Conservation (phyloP, 1,284 basidiomycete species). For the Ceratobasidium sp. region DNA sequence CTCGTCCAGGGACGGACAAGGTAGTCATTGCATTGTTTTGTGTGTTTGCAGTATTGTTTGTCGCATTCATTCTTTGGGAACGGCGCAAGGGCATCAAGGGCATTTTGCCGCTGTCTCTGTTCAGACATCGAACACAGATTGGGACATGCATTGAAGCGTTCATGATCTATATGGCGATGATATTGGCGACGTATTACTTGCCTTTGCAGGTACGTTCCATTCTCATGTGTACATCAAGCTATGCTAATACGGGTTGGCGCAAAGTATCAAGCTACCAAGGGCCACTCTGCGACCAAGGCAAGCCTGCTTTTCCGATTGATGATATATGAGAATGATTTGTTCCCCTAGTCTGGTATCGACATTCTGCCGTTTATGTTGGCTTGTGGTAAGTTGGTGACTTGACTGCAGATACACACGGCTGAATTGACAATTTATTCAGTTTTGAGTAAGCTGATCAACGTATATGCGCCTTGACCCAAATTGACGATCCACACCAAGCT, state of each 20-base stretch:
- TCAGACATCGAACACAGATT: constrained; percentile 45
- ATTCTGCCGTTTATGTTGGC: constrained; percentile 54
- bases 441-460: constrained; percentile 8
- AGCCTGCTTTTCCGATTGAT: background rate
- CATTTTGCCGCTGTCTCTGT: constrained; percentile 46
- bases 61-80: constrained; percentile 51
- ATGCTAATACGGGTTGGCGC: background rate
- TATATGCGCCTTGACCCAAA: background rate
- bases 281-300: constrained; percentile 47
- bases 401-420: background rate
- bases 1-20: constrained; percentile 42
- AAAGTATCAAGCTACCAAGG: constrained; percentile 49
- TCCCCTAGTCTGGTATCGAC: constrained; percentile 51
- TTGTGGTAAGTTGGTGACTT: constrained; percentile 31
- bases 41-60: constrained; percentile 49
- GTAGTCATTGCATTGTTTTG: constrained; percentile 43
- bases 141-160: constrained; percentile 44
- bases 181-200: constrained; percentile 45
- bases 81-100: constrained; percentile 49
- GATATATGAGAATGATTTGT: background rate
- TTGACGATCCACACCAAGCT: constrained; percentile 41
- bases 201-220: constrained; percentile 22
- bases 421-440: background rate
- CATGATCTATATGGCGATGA: constrained; percentile 52
- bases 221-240: background rate